A percentile compares a stretch with the other conserved stretches of the same genome.
Evolutionary conservation across 83 land plant species (phyloP).

Genomic region (Picea abies): DNA sequence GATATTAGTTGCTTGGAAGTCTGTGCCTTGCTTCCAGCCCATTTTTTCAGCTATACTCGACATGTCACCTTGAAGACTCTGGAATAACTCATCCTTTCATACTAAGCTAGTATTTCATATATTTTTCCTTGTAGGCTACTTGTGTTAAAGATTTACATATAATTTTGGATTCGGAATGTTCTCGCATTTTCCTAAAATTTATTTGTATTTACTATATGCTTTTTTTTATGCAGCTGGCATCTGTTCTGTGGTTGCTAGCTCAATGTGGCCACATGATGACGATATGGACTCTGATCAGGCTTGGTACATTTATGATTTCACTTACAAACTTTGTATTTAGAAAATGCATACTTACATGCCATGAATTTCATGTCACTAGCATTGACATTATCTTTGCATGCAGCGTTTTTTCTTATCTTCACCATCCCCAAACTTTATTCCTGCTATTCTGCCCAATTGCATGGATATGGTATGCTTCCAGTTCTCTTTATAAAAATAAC

Average conservation of each 20-base stretch:
- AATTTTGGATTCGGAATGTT: not conserved
- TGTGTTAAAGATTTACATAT: not conserved
- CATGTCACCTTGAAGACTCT: too few relatives aligned
- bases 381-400: slow-evolving; percentile 10
- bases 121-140: not conserved
- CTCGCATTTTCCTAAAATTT: not conserved
- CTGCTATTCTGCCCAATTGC: slow-evolving; percentile 47
- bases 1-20: not conserved
- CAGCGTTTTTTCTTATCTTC: slow-evolving; percentile 64
- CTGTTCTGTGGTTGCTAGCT: slow-evolving; percentile 50
- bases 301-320: slow-evolving; percentile 32
- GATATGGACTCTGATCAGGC: slow-evolving; percentile 49
- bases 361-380: not conserved
- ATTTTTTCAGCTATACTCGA: not conserved
- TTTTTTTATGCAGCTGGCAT: slow-evolving; percentile 45
- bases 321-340: not conserved
- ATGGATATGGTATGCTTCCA: slow-evolving; percentile 35
- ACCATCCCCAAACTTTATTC: slow-evolving; percentile 57
- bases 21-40: not conserved
- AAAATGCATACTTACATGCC: not conserved
- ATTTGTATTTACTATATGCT: not conserved
- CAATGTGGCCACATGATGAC: slow-evolving; percentile 64
- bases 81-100: too few relatives aligned
- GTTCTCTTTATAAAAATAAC: not conserved
- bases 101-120: not conserved